phyloP scores from a whole-genome alignment of 1,139 yeast genomes.

The Protomyces gravidus region DNA sequence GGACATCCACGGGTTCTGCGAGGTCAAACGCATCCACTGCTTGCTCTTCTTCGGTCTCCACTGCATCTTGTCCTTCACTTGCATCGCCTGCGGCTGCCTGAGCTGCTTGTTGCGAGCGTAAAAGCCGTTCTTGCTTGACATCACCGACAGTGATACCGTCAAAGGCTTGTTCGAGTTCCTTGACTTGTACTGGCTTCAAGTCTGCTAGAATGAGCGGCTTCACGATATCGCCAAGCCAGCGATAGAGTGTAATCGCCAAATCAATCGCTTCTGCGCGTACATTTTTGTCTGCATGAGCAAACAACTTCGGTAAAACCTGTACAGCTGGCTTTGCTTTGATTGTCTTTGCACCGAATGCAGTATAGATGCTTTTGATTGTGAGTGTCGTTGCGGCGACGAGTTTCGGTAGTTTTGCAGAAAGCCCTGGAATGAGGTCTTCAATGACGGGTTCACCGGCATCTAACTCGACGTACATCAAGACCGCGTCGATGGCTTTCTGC shows the following conservation, averaged over 20 bases:
- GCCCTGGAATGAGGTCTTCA: conserved; percentile 61
- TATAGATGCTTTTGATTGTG: conserved; percentile 55
- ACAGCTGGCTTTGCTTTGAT: conserved; percentile 60
- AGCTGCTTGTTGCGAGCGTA: conserved; percentile 51
- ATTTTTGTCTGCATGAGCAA: conserved; percentile 80
- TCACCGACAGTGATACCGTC: conserved; percentile 48
- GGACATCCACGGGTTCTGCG: conserved; percentile 57
- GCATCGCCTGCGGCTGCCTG: conserved; percentile 31
- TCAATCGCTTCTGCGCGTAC: conserved; percentile 77
- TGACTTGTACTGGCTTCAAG: conserved; percentile 87
- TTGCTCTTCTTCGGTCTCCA: conserved; percentile 38
- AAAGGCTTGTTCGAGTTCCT: conserved; percentile 70
- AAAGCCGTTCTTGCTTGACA: conserved; percentile 55
- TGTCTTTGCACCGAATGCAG: conserved; percentile 65
- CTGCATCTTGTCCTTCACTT: conserved; percentile 37
- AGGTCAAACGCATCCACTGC: conserved; percentile 53
- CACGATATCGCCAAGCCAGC: conserved; percentile 69
- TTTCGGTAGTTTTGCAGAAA: conserved; percentile 68
- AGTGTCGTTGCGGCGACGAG: conserved; percentile 64
- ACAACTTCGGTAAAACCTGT: conserved; percentile 60
- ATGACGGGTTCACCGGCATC: conserved; percentile 63
- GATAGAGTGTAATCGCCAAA: conserved; percentile 64
- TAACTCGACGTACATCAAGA: conserved; percentile 61
- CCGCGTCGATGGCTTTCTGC: conserved; percentile 57
- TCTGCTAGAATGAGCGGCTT: conserved; percentile 60